These are phyloP conservation scores for Aspergillus ellipticus DNA, from an alignment of 495 filamentous ascomycete species.

Conservation along the genomic window DNA sequence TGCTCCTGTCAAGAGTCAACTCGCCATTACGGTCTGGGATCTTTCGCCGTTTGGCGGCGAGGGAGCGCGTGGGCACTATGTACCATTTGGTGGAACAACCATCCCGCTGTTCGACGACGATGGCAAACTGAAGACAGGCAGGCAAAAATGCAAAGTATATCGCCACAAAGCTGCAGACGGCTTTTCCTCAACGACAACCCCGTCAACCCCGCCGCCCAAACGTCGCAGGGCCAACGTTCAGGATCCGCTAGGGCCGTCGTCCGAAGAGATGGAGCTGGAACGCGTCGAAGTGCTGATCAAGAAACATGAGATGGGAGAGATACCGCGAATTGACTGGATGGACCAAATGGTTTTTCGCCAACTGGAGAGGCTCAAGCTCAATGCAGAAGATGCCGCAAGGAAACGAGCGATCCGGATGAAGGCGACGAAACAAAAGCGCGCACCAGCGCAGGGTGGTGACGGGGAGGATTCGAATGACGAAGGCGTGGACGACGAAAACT, in stretches of 20 bases:
- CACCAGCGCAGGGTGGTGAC: constrained; percentile 12
- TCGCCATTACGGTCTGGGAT: constrained; percentile 96
- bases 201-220: constrained; percentile 52
- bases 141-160: constrained; percentile 87
- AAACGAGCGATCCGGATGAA: constrained; percentile 33
- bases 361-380: constrained; percentile 69
- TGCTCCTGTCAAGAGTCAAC: constrained; percentile 70
- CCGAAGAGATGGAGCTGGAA: constrained; percentile 71
- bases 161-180: constrained; percentile 83
- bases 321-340: constrained; percentile 88
- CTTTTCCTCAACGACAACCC: constrained; percentile 74
- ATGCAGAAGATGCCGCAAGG: constrained; percentile 45
- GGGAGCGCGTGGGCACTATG: constrained; percentile 63
- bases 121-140: constrained; percentile 81
- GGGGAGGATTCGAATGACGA: constrained; percentile 42
- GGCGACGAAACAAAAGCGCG: constrained; percentile 24
- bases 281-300: constrained; percentile 85
- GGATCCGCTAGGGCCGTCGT: constrained; percentile 41
- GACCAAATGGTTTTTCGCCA: constrained; percentile 88
- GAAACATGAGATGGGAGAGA: constrained; percentile 97
- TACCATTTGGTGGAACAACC: constrained; percentile 94
- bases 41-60: constrained; percentile 70
- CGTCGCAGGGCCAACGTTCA: constrained; percentile 46
- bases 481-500: constrained; percentile 52
- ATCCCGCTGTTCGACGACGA: constrained; percentile 86